Conservation (phyloP, 257 asterid genomes). For the Solanum raphanifolium region DNA sequence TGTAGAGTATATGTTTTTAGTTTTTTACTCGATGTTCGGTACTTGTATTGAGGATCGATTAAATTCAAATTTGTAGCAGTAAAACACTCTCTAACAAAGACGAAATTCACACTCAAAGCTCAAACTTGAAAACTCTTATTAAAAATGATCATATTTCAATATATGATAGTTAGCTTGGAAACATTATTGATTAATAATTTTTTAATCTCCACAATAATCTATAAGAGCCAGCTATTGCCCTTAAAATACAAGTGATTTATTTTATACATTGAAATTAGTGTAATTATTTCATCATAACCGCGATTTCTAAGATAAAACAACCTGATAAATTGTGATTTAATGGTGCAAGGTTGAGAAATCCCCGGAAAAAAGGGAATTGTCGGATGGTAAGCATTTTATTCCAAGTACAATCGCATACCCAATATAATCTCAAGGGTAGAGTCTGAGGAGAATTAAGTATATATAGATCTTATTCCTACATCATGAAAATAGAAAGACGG, state of each 20-base stretch:
- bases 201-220: neutral
- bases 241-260: neutral
- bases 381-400: neutral
- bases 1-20: too few species aligned
- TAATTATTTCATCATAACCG: too few species aligned
- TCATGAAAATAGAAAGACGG: too few species aligned
- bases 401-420: neutral
- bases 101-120: too few species aligned
- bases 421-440: too few species aligned
- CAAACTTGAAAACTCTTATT: neutral
- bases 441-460: neutral
- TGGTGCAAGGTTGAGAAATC: neutral
- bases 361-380: accelerated
- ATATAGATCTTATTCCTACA: neutral
- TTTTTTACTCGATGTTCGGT: neutral
- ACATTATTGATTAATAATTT: neutral
- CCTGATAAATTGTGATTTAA: neutral
- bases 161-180: neutral
- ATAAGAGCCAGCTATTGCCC: neutral
- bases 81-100: too few species aligned
- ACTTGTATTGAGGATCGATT: too few species aligned
- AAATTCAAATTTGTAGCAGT: too few species aligned
- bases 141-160: too few species aligned
- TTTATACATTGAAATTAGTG: neutral
- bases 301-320: too few species aligned